phyloP scores from a whole-genome alignment of 2,329 filamentous ascomycete genomes.

The Sporothrix pseudoabietina region DNA sequence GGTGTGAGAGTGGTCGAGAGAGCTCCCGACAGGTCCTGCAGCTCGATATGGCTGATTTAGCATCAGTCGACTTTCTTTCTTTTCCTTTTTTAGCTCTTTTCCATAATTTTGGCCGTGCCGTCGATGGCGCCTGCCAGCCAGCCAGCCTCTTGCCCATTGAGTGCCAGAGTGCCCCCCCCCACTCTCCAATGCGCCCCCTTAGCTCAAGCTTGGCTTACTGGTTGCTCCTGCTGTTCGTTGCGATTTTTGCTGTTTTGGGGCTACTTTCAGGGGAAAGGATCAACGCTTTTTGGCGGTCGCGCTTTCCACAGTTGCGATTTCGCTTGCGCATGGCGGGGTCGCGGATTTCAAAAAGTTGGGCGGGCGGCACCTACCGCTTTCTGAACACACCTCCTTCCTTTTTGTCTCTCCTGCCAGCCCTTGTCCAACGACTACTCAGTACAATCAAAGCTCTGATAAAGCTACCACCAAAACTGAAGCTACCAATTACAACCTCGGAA shows the following conservation, averaged over 20 bases:
- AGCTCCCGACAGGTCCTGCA: neutral
- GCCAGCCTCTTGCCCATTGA: neutral
- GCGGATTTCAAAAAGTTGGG: neutral
- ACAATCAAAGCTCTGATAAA: neutral
- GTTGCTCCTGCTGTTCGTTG: neutral
- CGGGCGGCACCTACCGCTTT: constrained; percentile 20
- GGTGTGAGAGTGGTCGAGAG: neutral
- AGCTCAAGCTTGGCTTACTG: constrained; percentile 4
- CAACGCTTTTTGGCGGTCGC: neutral
- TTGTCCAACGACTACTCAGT: neutral
- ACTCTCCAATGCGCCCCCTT: neutral
- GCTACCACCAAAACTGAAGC: neutral
- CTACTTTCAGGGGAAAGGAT: neutral
- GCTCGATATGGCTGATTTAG: constrained; percentile 8
- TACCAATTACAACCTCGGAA: neutral
- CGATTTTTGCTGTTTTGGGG: neutral
- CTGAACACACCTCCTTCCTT: neutral
- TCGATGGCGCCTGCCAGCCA: neutral
- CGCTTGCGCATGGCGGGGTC: constrained; percentile 18
- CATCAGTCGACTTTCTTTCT: constrained; percentile 12
- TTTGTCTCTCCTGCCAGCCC: neutral
- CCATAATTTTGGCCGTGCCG: constrained; percentile 14
- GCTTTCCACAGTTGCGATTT: neutral
- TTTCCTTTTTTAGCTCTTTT: neutral
- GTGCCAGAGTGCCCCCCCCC: neutral